Evolutionary conservation across 225 moss, liverwort and hornwort species (phyloP).

Genomic region (Takakia lepidozioides): DNA sequence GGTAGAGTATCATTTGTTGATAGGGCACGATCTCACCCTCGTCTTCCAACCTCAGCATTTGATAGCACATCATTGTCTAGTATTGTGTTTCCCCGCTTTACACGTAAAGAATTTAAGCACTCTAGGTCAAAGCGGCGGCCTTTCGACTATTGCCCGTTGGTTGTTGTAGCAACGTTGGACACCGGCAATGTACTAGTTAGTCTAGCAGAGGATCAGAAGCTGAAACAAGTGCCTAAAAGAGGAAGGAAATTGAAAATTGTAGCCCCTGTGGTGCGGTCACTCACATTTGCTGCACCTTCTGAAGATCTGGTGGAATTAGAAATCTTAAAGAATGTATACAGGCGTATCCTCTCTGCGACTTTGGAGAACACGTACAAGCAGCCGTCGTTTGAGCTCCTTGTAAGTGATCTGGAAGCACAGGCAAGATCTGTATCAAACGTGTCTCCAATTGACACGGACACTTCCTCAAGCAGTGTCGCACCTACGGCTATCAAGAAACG

Average conservation of each 20-base stretch:
- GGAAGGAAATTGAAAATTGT: conserved; percentile 9
- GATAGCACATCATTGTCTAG: too few species aligned
- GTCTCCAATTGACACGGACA: neutral
- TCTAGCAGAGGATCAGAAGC: too few species aligned
- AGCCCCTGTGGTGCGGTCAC: neutral
- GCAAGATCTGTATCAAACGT: neutral
- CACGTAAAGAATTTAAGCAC: too few species aligned
- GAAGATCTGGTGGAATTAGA: conserved; percentile 26
- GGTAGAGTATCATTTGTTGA: too few species aligned
- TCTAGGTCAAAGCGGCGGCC: too few species aligned
- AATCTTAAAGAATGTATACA: conserved; percentile 12
- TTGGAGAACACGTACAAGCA: conserved; percentile 16
- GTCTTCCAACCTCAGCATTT: too few species aligned
- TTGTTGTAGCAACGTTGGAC: too few species aligned
- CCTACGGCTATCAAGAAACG: conserved; percentile 34
- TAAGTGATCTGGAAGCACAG: conserved; percentile 39
- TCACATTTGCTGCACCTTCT: conserved; percentile 3
- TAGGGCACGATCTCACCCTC: too few species aligned
- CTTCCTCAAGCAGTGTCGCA: conserved; percentile 9
- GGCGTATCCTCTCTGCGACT: conserved; percentile 21
- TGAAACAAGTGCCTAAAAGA: conserved; percentile 10
- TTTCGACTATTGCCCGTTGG: too few species aligned
- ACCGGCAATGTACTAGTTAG: too few species aligned
- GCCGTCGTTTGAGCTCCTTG: conserved; percentile 36
- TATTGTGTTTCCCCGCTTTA: too few species aligned